Conservation (phyloP, 768 basidiomycete species). For the Cubamyces sp. region DNA sequence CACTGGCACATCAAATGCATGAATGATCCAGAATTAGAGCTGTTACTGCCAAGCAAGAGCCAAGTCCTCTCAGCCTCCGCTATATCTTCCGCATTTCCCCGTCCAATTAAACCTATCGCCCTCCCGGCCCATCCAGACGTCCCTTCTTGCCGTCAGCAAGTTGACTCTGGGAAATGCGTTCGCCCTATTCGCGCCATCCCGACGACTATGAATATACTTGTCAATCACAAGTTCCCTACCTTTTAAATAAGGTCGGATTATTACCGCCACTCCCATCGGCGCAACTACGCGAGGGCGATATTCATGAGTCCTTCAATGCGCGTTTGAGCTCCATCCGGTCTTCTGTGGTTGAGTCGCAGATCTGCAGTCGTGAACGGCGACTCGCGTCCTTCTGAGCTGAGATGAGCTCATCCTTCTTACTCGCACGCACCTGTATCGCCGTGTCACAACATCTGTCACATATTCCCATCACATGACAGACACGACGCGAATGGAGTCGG, state of each 20-base stretch:
- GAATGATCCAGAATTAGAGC: slow-evolving; percentile 17
- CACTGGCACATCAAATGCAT: slow-evolving; percentile 9
- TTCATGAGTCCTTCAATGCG: too few relatives aligned
- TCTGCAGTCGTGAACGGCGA: too few relatives aligned
- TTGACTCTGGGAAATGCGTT: not conserved
- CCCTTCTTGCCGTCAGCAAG: not conserved
- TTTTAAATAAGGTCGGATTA: too few relatives aligned
- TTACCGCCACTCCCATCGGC: too few relatives aligned
- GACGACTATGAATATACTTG: not conserved
- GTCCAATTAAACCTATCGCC: slow-evolving; percentile 1
- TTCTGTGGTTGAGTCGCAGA: too few relatives aligned
- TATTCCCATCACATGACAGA: slow-evolving; percentile 12
- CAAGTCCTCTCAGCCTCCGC: slow-evolving; percentile 22
- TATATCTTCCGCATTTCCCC: slow-evolving; percentile 22
- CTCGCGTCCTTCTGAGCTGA: too few relatives aligned
- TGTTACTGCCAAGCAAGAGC: slow-evolving; percentile 27
- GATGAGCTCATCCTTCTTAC: too few relatives aligned
- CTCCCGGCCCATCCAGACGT: not conserved
- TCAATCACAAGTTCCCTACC: not conserved
- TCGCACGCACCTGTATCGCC: not conserved
- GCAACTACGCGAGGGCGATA: too few relatives aligned
- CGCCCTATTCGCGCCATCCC: not conserved
- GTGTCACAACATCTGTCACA: not conserved
- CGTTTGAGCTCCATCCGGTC: too few relatives aligned
- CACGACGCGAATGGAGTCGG: slow-evolving; percentile 12